Evolutionary conservation across 176 grass and related monocot genomes (phyloP).

Genomic region (Tillandsia fasciculata): DNA sequence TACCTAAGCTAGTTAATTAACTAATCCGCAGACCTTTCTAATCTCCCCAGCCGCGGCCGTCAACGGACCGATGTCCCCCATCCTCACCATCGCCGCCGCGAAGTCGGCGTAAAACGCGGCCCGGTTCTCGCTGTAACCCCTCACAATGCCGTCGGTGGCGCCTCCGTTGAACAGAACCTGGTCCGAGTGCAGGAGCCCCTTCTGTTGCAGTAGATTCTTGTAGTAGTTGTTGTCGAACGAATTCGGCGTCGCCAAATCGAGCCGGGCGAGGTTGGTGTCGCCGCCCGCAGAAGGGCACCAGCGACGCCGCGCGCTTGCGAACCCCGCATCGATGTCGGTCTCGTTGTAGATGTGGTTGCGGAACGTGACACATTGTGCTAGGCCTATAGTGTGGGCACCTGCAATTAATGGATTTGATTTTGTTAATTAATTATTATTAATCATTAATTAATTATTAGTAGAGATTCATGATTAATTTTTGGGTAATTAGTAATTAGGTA

Average conservation of each 20-base stretch:
- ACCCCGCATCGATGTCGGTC: conserved; percentile 4
- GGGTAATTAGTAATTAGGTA: too few species aligned
- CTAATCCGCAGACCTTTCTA: neutral
- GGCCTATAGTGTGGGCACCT: conserved; percentile 30
- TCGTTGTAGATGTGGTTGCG: too few species aligned
- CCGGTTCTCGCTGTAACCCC: neutral
- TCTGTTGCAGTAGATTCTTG: conserved; percentile 25
- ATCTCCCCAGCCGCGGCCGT: neutral
- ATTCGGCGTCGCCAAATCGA: conserved; percentile 8
- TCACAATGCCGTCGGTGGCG: neutral
- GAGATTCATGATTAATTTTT: too few species aligned
- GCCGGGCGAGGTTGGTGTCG: neutral
- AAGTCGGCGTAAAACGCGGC: neutral
- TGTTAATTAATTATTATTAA: too few species aligned
- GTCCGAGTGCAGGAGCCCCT: conserved; percentile 47
- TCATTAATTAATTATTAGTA: too few species aligned
- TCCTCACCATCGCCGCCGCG: neutral
- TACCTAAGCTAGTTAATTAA: neutral
- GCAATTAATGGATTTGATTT: too few species aligned
- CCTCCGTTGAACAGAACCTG: conserved; percentile 40
- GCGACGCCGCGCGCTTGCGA: neutral
- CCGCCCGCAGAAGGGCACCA: neutral
- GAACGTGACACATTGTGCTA: conserved; percentile 3
- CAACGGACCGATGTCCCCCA: neutral
- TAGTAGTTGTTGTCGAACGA: conserved; percentile 54